Conservation (phyloP, 768 basidiomycete species). For the Crepidotus variabilis region DNA sequence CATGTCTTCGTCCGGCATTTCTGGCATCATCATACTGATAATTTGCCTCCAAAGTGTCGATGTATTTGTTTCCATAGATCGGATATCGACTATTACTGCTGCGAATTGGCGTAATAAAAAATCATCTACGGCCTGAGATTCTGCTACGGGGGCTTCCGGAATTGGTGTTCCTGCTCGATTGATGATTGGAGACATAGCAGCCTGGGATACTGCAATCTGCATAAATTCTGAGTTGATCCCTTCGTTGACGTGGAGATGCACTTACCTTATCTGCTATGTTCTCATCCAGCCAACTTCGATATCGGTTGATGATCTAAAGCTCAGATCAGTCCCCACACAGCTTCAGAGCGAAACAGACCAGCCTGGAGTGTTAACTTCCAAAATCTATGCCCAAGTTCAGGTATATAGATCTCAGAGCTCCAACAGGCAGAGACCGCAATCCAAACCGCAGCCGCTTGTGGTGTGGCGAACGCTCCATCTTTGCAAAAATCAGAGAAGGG, state of each 20-base stretch:
- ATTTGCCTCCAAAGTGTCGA: conserved; percentile 64
- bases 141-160: conserved; percentile 47
- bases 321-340: background rate
- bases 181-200: conserved; percentile 22
- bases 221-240: background rate
- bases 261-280: conserved; percentile 31
- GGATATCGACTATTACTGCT: conserved; percentile 66
- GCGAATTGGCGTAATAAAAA: conserved; percentile 60
- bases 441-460: conserved; percentile 69
- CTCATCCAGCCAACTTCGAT: conserved; percentile 72
- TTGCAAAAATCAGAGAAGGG: conserved; percentile 3
- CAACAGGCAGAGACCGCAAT: conserved; percentile 76
- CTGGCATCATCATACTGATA: conserved; percentile 59
- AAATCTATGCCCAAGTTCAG: conserved; percentile 78
- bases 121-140: conserved; percentile 61
- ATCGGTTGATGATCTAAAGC: conserved; percentile 73
- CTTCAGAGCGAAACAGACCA: conserved; percentile 12
- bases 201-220: background rate
- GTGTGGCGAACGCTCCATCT: conserved; percentile 19
- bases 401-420: conserved; percentile 83
- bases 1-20: conserved; percentile 28
- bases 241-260: background rate
- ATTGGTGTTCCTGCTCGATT: conserved; percentile 53
- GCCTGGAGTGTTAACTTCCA: conserved; percentile 94
- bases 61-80: conserved; percentile 47